Evolutionary conservation across 2,329 filamentous ascomycete species (phyloP).

Genomic region (Diaporthe longicolla): DNA sequence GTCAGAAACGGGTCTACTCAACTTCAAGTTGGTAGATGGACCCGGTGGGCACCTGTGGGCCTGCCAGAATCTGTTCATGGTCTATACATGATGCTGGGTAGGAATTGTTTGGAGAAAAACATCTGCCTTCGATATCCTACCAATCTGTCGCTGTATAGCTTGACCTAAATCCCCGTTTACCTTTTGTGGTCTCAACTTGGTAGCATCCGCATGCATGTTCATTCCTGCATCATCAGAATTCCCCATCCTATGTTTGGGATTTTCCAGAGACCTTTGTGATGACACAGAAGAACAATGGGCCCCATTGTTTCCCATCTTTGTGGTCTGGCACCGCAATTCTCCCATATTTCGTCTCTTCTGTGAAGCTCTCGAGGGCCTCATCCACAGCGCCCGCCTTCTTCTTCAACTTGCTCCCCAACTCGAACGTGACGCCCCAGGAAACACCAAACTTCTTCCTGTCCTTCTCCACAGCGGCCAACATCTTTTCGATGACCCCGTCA

Average conservation of each 20-base stretch:
- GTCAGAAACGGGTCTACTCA: neutral
- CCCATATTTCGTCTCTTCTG: slow-evolving; percentile 52
- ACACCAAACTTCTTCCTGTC: slow-evolving; percentile 52
- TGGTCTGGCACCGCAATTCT: slow-evolving; percentile 59
- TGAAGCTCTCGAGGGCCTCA: slow-evolving; percentile 45
- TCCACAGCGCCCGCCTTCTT: slow-evolving; percentile 46
- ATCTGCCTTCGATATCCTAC: neutral
- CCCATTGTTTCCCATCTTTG: slow-evolving; percentile 51
- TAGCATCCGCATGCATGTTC: neutral
- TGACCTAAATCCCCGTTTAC: neutral
- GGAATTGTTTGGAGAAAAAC: neutral
- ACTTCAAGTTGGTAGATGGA: neutral
- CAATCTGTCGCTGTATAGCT: neutral
- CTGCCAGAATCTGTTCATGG: no score
- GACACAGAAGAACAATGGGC: slow-evolving; percentile 56
- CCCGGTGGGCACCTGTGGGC: neutral
- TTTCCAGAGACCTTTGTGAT: slow-evolving; percentile 51
- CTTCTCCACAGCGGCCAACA: slow-evolving; percentile 52
- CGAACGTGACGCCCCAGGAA: slow-evolving; percentile 50
- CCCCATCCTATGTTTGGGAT: neutral
- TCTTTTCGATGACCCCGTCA: slow-evolving; percentile 56
- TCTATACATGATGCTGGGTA: neutral
- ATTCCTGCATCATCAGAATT: no score
- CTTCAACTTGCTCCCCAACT: slow-evolving; percentile 34
- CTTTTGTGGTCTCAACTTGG: neutral